Evolutionary conservation across 371 early-diverging fungal genomes (phyloP), one percentile per base, ranked within the genome.

Genomic region (Entomophthora muscae): DNA sequence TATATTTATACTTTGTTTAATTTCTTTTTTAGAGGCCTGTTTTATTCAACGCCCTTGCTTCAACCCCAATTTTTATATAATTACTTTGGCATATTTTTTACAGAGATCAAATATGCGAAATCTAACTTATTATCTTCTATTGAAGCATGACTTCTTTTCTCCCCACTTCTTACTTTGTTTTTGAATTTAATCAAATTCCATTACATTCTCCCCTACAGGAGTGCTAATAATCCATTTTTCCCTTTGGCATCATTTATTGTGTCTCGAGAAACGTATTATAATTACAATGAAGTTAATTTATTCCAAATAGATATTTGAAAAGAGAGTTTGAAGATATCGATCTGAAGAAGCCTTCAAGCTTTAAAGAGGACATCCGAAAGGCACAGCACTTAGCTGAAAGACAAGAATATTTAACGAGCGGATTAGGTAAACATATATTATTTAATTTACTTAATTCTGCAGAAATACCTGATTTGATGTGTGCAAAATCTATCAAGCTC

Each of bases 391-490:
- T 30, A 21, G 53, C 23, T 3, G 62, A 62, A 23, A 17, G 7
- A 23, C 21, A 62, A 33, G 42, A 62, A 17, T 62, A 33, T 29
- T 5, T 52, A 24, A 52, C 21, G 27, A 17, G 21, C 27, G 62
- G 62, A 5, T 22, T 62, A 21, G 62, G 62, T 62, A 62, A 51
- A 1, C 24, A 52, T 52, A 2, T 12, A 7, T 22, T 24, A 24
- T n/a, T 26, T 62, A 13, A 52, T 52, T 12, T n/a, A 17, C n/a
- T 53, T 62, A 27, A 24, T 52, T 33, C 7, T 51, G 3, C 42
- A 62, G 62, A 62, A 53, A 28, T 62, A 10, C 62, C 62, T 13
- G 62, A 62, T 2, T 30, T 62, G 3, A 27, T 51, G n/a, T 52
- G 21, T 29, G 24, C 7, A 27, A 31, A 62, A 29, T 33, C 31